These are phyloP conservation scores for Salix brachista DNA, from an alignment of 345 rosid species.

Conservation along the genomic window DNA sequence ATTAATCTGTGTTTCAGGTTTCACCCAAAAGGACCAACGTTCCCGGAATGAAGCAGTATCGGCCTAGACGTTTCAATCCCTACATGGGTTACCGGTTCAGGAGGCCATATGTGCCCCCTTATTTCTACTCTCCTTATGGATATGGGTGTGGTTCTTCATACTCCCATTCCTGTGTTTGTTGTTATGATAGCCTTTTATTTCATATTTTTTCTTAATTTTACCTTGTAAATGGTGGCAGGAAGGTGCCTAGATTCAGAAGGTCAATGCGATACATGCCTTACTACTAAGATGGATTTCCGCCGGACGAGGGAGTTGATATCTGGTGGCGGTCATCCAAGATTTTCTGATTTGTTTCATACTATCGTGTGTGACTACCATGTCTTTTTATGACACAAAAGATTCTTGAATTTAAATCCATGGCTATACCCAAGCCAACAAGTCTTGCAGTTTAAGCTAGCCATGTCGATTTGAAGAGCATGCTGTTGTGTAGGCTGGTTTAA, in stretches of 20 bases:
- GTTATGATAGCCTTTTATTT: not conserved
- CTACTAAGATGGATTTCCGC: slow-evolving; percentile 33
- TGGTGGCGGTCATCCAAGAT: not conserved
- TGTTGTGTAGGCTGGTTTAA: too few species aligned
- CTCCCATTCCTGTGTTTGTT: not conserved
- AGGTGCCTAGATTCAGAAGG: slow-evolving; percentile 82
- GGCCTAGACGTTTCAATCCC: slow-evolving; percentile 67
- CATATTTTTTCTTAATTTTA: not conserved
- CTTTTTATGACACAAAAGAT: not conserved
- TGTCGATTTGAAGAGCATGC: too few species aligned
- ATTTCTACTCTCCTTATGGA: slow-evolving; percentile 81
- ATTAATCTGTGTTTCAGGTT: slow-evolving; percentile 41
- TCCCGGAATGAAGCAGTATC: slow-evolving; percentile 91
- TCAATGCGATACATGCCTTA: slow-evolving; percentile 90
- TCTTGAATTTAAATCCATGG: not conserved
- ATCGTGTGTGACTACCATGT: not conserved
- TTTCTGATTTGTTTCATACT: not conserved
- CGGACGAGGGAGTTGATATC: not conserved
- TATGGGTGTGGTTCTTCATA: slow-evolving; percentile 56
- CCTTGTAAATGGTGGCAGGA: slow-evolving; percentile 47
- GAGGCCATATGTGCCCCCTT: slow-evolving; percentile 72
- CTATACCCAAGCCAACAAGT: not conserved
- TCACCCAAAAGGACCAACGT: slow-evolving; percentile 84
- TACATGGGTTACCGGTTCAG: slow-evolving; percentile 63
- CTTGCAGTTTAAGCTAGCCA: not conserved